Evolutionary conservation across 441 rosid species (phyloP).

Genomic region (Corymbia citriodora): DNA sequence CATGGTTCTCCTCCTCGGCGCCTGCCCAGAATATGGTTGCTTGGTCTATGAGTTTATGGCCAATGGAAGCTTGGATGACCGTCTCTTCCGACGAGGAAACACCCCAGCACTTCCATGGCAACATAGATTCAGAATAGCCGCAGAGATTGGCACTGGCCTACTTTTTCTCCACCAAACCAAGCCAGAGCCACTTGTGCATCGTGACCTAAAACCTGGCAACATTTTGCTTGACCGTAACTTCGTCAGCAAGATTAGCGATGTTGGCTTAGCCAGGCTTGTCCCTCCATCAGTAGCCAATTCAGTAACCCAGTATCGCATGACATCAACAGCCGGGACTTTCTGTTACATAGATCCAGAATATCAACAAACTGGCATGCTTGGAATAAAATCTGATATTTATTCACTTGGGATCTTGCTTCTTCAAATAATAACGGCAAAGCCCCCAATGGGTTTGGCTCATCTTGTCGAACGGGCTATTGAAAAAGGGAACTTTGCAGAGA

Average conservation of each 20-base stretch:
- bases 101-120: constrained; percentile 67
- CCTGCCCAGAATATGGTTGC: constrained; percentile 79
- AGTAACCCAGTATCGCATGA: constrained; percentile 76
- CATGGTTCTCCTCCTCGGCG: constrained; percentile 91
- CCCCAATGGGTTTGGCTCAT: constrained; percentile 86
- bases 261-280: constrained; percentile 85
- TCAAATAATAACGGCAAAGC: constrained; percentile 70
- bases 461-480: constrained; percentile 56
- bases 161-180: constrained; percentile 86
- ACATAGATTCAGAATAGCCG: constrained; percentile 58
- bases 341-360: constrained; percentile 94
- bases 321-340: constrained; percentile 87
- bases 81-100: constrained; percentile 48
- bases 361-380: constrained; percentile 87
- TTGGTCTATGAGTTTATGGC: constrained; percentile 85
- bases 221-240: constrained; percentile 76
- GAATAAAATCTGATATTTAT: constrained; percentile 74
- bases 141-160: constrained; percentile 84
- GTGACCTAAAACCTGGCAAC: constrained; percentile 86
- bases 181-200: constrained; percentile 91
- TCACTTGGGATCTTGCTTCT: constrained; percentile 76
- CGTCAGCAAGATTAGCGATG: constrained; percentile 85
- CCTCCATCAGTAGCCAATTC: constrained; percentile 66
- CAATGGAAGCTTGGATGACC: constrained; percentile 83
- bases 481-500: constrained; percentile 36